Percentiles rank a stretch among this genome's conserved stretches.
Conservation (phyloP, 768 basidiomycete genomes). For the Auricularia sp. region DNA sequence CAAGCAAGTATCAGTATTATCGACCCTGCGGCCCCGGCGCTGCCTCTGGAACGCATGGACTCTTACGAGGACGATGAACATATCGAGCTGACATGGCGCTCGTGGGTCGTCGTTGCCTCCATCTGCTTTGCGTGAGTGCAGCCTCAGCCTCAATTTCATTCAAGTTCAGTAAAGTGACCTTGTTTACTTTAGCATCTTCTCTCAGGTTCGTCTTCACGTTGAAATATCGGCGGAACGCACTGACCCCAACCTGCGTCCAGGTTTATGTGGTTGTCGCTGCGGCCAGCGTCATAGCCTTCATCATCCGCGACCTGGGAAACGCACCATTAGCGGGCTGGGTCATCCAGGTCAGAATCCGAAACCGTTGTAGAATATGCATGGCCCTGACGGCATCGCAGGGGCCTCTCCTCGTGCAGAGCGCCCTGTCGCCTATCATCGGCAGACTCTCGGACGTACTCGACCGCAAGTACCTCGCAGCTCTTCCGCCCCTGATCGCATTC, state of each 20-base stretch:
- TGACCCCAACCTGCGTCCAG: background rate
- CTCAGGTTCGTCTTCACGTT: background rate
- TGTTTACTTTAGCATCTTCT: background rate
- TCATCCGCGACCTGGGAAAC: constrained; percentile 3
- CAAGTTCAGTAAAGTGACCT: background rate
- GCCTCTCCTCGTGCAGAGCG: constrained; percentile 7
- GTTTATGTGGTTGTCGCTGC: constrained; percentile 4
- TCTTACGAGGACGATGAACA: background rate
- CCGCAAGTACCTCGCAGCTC: constrained; percentile 6
- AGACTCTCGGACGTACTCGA: constrained; percentile 7
- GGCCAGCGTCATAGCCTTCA: constrained; percentile 2
- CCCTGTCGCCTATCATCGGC: constrained; percentile 5
- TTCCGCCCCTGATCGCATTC: constrained; percentile 8
- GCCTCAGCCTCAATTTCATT: background rate
- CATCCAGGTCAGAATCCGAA: constrained; percentile 2
- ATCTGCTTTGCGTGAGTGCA: background rate
- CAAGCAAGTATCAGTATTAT: too few relatives aligned
- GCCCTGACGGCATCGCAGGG: background rate
- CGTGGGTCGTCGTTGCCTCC: background rate
- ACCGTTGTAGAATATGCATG: background rate
- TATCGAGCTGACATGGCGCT: constrained; percentile 4
- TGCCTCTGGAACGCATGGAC: background rate
- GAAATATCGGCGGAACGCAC: background rate
- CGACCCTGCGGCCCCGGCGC: background rate
- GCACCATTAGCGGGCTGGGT: constrained; percentile 6